Evolutionary conservation across 768 basidiomycete species (phyloP).

Genomic region (Galerina sulciceps): DNA sequence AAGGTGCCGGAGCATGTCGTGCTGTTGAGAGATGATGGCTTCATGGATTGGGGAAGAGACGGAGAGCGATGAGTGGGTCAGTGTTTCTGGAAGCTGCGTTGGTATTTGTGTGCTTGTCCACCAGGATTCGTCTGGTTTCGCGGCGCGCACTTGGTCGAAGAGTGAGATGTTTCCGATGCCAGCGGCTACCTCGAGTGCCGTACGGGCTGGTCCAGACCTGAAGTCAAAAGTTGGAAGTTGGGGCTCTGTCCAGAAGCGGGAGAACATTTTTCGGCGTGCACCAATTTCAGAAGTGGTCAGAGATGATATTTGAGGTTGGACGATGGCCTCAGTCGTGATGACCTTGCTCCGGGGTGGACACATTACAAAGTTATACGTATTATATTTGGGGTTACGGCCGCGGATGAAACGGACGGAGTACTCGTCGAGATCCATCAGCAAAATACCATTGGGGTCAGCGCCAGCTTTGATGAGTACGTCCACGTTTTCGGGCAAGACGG

Average conservation of each 20-base stretch:
- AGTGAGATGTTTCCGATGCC: not conserved
- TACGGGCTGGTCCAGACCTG: not conserved
- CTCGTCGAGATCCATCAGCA: not conserved
- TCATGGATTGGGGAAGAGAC: not conserved
- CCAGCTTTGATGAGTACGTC: not conserved
- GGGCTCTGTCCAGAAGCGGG: not conserved
- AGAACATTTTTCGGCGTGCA: not conserved
- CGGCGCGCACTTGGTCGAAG: slow-evolving; percentile 2
- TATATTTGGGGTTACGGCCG: not conserved
- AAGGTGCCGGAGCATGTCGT: not conserved
- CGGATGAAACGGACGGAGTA: not conserved
- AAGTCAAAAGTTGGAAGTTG: not conserved
- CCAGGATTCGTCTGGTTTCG: not conserved
- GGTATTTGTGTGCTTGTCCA: not conserved
- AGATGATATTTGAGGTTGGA: not conserved
- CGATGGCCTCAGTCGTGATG: not conserved
- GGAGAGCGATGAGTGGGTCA: not conserved
- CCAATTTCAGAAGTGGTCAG: not conserved
- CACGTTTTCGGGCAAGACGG: not conserved
- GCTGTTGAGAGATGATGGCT: not conserved
- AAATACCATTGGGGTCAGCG: not conserved
- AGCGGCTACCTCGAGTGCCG: not conserved
- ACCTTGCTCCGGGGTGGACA: not conserved
- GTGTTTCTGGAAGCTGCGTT: not conserved
- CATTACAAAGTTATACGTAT: not conserved